These are phyloP conservation scores for Coniella vitis DNA, from an alignment of 2,329 filamentous ascomycete species.

Conservation along the genomic window DNA sequence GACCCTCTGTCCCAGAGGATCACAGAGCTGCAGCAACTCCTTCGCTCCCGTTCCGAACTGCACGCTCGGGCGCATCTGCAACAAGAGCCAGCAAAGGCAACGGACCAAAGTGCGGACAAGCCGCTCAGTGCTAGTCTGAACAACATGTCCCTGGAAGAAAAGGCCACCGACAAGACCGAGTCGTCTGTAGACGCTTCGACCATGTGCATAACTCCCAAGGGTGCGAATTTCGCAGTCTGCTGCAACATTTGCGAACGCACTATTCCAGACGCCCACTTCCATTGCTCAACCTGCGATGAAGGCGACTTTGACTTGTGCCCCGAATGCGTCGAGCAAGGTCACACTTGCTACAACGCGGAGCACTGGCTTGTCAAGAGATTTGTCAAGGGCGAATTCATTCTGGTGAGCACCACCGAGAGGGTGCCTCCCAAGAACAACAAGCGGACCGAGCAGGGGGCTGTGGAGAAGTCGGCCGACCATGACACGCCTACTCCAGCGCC, in stretches of 20 bases:
- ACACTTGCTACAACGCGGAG: slow-evolving; percentile 67
- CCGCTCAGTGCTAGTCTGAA: background rate
- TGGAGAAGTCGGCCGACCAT: background rate
- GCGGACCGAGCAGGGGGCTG: slow-evolving; percentile 13
- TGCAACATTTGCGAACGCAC: slow-evolving; percentile 83
- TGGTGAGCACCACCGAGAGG: slow-evolving; percentile 80
- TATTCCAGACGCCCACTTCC: slow-evolving; percentile 79
- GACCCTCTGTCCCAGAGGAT: too few relatives aligned
- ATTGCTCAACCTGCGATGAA: slow-evolving; percentile 87
- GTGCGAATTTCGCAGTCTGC: slow-evolving; percentile 68
- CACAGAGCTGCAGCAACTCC: too few relatives aligned
- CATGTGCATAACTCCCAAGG: slow-evolving; percentile 9
- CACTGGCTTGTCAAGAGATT: slow-evolving; percentile 96
- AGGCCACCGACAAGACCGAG: background rate
- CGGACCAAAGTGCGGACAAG: too few relatives aligned
- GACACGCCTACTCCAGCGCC: slow-evolving; percentile 2
- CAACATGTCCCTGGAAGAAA: slow-evolving; percentile 2
- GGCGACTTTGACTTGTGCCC: slow-evolving; percentile 94
- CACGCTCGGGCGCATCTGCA: too few relatives aligned
- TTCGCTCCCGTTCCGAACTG: too few relatives aligned
- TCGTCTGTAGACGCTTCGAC: background rate
- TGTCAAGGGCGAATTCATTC: slow-evolving; percentile 69
- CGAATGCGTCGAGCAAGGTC: slow-evolving; percentile 66
- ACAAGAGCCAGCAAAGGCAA: too few relatives aligned
- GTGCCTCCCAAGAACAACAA: slow-evolving; percentile 56